Evolutionary conservation across 148 eudicot species (phyloP).

Genomic region (Persicaria maculosa): DNA sequence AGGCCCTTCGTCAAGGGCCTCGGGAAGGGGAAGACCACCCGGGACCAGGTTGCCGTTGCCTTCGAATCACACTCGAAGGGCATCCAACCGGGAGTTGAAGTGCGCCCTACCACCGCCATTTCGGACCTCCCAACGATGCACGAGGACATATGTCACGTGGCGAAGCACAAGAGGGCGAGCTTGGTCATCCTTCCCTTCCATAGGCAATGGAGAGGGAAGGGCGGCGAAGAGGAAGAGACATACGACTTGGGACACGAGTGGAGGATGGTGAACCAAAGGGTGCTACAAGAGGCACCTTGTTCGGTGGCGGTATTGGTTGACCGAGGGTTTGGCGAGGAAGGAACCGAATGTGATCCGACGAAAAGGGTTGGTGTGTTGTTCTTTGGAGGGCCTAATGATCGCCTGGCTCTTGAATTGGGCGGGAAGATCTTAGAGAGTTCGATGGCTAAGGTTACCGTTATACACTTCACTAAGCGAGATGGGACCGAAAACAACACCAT

Average conservation of each 20-base stretch:
- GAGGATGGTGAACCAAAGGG: slow-evolving; percentile 39
- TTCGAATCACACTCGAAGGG: slow-evolving; percentile 52
- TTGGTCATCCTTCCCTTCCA: slow-evolving; percentile 63
- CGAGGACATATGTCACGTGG: slow-evolving; percentile 49
- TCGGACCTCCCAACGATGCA: slow-evolving; percentile 53
- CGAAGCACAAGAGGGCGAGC: slow-evolving; percentile 37
- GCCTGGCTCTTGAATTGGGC: slow-evolving; percentile 42
- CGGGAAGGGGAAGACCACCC: slow-evolving; percentile 9
- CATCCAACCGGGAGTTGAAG: slow-evolving; percentile 31
- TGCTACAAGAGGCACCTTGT: slow-evolving; percentile 52
- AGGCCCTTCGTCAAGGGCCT: slow-evolving; percentile 29
- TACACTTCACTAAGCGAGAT: slow-evolving; percentile 13
- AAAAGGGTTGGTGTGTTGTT: slow-evolving; percentile 20
- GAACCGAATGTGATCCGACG: too few species aligned
- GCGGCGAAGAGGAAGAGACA: neutral
- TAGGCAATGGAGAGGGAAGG: slow-evolving; percentile 29
- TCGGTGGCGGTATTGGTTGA: slow-evolving; percentile 61
- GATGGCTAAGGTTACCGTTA: slow-evolving; percentile 25
- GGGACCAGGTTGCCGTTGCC: slow-evolving; percentile 28
- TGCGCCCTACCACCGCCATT: slow-evolving; percentile 45
- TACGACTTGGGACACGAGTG: slow-evolving; percentile 42
- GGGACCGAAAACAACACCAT: neutral
- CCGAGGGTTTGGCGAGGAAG: slow-evolving; percentile 44
- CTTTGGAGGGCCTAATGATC: slow-evolving; percentile 61
- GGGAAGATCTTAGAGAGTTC: slow-evolving; percentile 50